These are phyloP conservation scores for Calonectria multiphialidica DNA, from an alignment of 2,329 filamentous ascomycete genomes.

Conservation along the genomic window DNA sequence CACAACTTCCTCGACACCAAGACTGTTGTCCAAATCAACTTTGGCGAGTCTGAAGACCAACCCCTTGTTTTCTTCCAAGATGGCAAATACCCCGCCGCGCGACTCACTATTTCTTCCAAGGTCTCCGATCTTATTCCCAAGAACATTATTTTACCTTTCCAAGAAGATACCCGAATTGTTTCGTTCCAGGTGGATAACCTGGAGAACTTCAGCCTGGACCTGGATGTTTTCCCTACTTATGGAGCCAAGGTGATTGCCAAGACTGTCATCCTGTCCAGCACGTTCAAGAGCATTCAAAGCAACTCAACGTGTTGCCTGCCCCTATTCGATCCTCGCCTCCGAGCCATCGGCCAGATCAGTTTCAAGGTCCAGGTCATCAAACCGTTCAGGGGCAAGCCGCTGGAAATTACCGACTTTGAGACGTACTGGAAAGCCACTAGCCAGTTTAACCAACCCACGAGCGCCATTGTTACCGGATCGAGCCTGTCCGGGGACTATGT, in stretches of 20 bases:
- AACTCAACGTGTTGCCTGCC: conserved; percentile 87
- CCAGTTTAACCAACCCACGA: conserved; percentile 84
- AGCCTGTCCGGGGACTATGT: conserved; percentile 97
- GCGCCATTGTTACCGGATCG: conserved; percentile 91
- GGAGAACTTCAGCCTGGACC: conserved; percentile 93
- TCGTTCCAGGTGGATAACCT: conserved; percentile 97
- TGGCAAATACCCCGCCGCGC: conserved; percentile 93
- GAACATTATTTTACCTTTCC: conserved; percentile 94
- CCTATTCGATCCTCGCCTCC: conserved; percentile 90
- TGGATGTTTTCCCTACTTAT: conserved; percentile 97
- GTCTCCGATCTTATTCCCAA: conserved; percentile 95
- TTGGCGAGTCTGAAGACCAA: conserved; percentile 80
- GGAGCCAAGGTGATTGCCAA: conserved; percentile 98
- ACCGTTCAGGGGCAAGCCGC: conserved; percentile 89
- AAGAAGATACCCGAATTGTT: conserved; percentile 93
- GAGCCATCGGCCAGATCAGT: conserved; percentile 92
- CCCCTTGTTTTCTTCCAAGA: conserved; percentile 97
- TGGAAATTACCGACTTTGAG: conserved; percentile 98
- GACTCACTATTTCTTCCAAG: conserved; percentile 96
- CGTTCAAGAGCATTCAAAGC: conserved; percentile 81
- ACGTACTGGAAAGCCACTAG: conserved; percentile 99
- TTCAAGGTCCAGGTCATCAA: conserved; percentile 98
- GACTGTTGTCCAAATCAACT: conserved; percentile 93
- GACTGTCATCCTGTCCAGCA: conserved; percentile 89
- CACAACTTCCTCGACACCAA: conserved; percentile 99